Base-by-base conservation (phyloP, 176 grass and related monocot species). In the Musa itinerans region DNA sequence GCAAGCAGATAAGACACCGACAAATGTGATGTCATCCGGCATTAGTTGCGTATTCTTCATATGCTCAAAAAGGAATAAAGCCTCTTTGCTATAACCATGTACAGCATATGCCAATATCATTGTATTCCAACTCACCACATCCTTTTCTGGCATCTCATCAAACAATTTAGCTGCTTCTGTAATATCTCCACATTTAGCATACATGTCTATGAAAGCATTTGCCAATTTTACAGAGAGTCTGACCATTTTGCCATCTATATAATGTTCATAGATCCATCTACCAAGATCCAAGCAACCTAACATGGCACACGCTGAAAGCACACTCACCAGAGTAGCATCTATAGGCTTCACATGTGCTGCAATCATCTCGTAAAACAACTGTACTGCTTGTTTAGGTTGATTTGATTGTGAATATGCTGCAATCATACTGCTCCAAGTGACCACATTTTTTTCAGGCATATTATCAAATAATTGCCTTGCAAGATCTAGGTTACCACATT, bases 361-460 rank as follows among this genome's bases (percentile, higher is more conserved):
- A 74, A 92, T 62, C 90, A 89, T 92, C 63, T 80, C 69, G 16
- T 78, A 72, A 48, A 92, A 89, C 52, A 80, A 52, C 11, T 61
- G 22, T 29, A 92, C 10, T n/a, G 86, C 90, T 78, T 86, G 76
- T 24, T 75, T 82, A 1, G 79, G 79, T 15, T 54, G 76, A 77
- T 84, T 84, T 77, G 76, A 79, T 71, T 86, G 86, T 9, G 84
- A 54, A 72, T 86, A 89, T 20, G 68, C 79, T n/a, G 89, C 54
- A 10, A 92, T 77, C 79, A 92, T 86, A 75, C 86, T 79, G 71
- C 86, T 92, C 89, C 89, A 89, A 48, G 86, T 86, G 69, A 92
- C 68, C 0, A 9, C 69, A 52, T 92, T 92, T 68, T 76, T 92
- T 50, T 17, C 65, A 25, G 90, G 90, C 84, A 89, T 92, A 29